phyloP scores from a whole-genome alignment of 2,329 filamentous ascomycete species.

The Diaporthe eres region DNA sequence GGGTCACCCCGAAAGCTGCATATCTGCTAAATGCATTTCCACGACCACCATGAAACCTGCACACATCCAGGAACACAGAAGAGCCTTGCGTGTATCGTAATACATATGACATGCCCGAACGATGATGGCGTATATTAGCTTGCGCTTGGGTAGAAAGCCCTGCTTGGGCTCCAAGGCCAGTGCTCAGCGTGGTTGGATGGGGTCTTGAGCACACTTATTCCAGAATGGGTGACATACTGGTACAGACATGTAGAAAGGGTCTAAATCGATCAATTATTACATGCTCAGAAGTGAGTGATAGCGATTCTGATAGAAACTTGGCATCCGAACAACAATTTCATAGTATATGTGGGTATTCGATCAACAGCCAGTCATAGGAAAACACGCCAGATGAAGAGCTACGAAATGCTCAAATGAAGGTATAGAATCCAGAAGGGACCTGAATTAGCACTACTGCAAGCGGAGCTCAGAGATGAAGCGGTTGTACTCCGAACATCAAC shows the following conservation, averaged over 20 bases:
- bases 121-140: neutral
- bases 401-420: neutral
- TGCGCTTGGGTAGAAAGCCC: neutral
- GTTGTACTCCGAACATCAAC: neutral
- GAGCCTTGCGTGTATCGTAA: neutral
- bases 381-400: neutral
- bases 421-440: neutral
- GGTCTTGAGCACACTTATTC: neutral
- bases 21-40: neutral
- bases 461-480: neutral
- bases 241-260: neutral
- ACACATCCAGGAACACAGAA: neutral
- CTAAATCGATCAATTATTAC: neutral
- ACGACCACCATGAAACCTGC: neutral
- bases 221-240: neutral
- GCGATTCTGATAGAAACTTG: neutral
- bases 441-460: neutral
- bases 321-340: no score
- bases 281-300: neutral
- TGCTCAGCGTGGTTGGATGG: neutral
- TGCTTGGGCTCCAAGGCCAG: no score
- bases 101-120: no score
- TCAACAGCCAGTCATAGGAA: neutral
- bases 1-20: neutral
- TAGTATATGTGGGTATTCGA: neutral